These are phyloP conservation scores for Takakia lepidozioides DNA, from an alignment of 225 moss, liverwort and hornwort species.

Conservation along the genomic window DNA sequence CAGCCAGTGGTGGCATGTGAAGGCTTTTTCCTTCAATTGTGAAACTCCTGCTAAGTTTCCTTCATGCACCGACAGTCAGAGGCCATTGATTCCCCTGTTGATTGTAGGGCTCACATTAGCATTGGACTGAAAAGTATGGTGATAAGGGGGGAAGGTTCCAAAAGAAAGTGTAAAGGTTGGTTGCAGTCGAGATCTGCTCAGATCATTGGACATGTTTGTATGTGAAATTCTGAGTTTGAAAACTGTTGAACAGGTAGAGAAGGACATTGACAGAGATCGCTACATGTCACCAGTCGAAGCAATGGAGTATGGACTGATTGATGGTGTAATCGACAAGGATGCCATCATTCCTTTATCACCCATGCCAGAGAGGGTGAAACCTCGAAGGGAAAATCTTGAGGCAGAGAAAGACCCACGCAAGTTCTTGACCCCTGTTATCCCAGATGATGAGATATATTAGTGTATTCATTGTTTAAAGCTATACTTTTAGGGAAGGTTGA, in stretches of 20 bases:
- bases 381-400: constrained; percentile 51
- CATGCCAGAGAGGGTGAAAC: constrained; percentile 65
- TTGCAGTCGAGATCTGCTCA: neutral
- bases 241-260: constrained; percentile 64
- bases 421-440: constrained; percentile 82
- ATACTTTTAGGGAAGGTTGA: too few relatives aligned
- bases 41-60: too few relatives aligned
- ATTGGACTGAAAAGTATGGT: too few relatives aligned
- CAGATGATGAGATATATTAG: constrained; percentile 91
- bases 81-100: too few relatives aligned
- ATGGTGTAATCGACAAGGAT: constrained; percentile 91
- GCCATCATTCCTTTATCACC: constrained; percentile 61
- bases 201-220: neutral
- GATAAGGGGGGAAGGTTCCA: neutral
- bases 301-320: constrained; percentile 93
- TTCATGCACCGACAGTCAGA: too few relatives aligned
- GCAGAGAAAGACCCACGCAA: constrained; percentile 82
- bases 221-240: too few relatives aligned
- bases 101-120: too few relatives aligned
- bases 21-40: too few relatives aligned
- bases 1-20: too few relatives aligned
- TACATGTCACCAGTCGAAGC: constrained; percentile 99
- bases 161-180: too few relatives aligned
- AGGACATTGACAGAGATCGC: constrained; percentile 93
- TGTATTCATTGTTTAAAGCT: too few relatives aligned